Evolutionary conservation across 768 basidiomycete species (phyloP).

Genomic region (Hygrophoropsis aurantiaca): DNA sequence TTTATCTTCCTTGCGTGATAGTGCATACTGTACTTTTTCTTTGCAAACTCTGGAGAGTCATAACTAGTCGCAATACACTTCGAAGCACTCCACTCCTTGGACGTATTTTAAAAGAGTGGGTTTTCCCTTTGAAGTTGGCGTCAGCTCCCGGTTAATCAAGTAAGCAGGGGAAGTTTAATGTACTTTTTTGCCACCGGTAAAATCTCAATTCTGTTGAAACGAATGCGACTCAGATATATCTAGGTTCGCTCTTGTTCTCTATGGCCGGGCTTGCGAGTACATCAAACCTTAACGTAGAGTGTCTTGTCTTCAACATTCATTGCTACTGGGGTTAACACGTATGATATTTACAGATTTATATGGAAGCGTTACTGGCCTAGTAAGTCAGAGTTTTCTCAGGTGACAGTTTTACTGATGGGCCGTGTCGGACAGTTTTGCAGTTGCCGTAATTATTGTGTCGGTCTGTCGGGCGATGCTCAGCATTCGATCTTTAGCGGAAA

Average conservation of each 20-base stretch:
- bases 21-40: slow-evolving; percentile 35
- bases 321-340: background rate
- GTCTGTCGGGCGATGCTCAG: slow-evolving; percentile 40
- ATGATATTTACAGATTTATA: slow-evolving; percentile 7
- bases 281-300: slow-evolving; percentile 11
- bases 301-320: background rate
- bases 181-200: slow-evolving; percentile 19
- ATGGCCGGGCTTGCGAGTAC: slow-evolving; percentile 7
- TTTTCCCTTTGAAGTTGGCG: background rate
- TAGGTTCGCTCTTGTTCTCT: slow-evolving; percentile 16
- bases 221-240: too few species aligned
- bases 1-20: background rate
- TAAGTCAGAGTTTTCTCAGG: slow-evolving; percentile 2
- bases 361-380: slow-evolving; percentile 6
- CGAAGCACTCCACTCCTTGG: slow-evolving; percentile 32
- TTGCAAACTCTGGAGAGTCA: slow-evolving; percentile 34
- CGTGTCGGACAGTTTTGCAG: slow-evolving; percentile 3
- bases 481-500: slow-evolving; percentile 42
- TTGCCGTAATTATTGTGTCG: slow-evolving; percentile 20
- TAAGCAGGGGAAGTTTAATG: slow-evolving; percentile 20
- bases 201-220: too few species aligned
- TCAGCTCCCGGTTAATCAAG: too few species aligned
- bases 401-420: background rate
- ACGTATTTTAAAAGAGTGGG: slow-evolving; percentile 41
- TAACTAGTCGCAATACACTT: slow-evolving; percentile 31